Evolutionary conservation across 352 stramenopile genomes (phyloP), one percentile per base, ranked within the genome.

Genomic region (Blastocystis sp.): DNA sequence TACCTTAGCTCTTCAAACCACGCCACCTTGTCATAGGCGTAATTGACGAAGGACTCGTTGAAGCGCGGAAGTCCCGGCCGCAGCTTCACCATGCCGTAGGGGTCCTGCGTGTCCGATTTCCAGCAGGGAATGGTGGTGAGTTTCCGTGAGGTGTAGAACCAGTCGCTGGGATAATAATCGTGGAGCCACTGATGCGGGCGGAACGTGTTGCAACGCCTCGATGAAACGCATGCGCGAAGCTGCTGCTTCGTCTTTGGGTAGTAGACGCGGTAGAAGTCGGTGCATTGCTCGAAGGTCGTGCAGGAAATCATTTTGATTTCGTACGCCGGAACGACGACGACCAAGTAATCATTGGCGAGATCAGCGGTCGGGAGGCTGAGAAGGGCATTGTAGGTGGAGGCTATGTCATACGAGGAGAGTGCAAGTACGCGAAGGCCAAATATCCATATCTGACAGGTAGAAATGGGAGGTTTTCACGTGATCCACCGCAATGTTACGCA

Each of bases 401-500:
- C 69, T 81, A 81, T 63, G 24, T 27, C 3, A 65, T 0, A 29
- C 48, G 40, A 27, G 6, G 4, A 2, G 21, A 46, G 18, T 32
- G 9, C 34, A 29, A 32, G 18, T 42, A 81, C 69, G 48, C 2
- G 69, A 81, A 16, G 69, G 69, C 69, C 69, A 81, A 32, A 64
- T 42, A 42, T 81, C 69, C 69, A 81, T 81, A 21, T 81, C 69
- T 4, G 69, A 81, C 21, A 81, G n/a, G 48, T 81, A 81, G 69
- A 63, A 81, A 64, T 81, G 69, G 9, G 48, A 49, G 4, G 69
- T 81, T 4, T 54, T 40, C 3, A 81, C 48, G 7, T 61, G 29
- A n/a, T 32, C n/a, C 38, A 81, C 44, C 0, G 69, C 69, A 21
- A 32, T 40, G 29, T 81, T 81, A 4, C 69, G 69, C 29, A 81